Conservation (phyloP, 257 asterid genomes). For the Gentiana macrophylla region DNA sequence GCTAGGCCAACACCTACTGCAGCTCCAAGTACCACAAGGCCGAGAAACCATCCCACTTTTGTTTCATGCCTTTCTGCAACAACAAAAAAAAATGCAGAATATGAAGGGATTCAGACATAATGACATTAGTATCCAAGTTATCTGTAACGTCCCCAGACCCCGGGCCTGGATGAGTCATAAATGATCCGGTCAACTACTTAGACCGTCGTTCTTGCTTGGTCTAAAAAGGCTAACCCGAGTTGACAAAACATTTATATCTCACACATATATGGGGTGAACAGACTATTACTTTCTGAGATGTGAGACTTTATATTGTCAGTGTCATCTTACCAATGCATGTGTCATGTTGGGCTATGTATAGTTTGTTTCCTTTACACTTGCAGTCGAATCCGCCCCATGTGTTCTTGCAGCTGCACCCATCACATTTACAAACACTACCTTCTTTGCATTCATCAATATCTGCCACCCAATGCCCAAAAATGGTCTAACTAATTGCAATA, state of each 20-base stretch:
- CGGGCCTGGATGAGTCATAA: too few species aligned
- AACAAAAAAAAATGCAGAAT: neutral
- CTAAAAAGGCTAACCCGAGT: too few species aligned
- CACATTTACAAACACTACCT: constrained; percentile 54
- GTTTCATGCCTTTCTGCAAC: constrained; percentile 60
- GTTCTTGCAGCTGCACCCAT: constrained; percentile 80
- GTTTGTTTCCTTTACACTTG: constrained; percentile 49
- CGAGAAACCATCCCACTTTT: constrained; percentile 40
- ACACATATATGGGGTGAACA: too few species aligned
- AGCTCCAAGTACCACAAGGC: constrained; percentile 40
- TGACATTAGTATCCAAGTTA: too few species aligned
- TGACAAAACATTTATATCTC: too few species aligned
- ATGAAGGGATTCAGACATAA: too few species aligned
- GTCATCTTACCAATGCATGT: constrained; percentile 59
- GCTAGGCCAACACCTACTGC: constrained; percentile 43
- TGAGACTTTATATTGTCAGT: neutral
- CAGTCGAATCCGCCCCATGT: constrained; percentile 83
- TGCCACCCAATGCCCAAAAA: constrained; percentile 11
- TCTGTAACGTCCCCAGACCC: too few species aligned
- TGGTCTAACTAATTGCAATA: neutral
- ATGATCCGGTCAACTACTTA: too few species aligned
- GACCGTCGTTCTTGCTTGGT: too few species aligned
- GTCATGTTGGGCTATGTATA: constrained; percentile 73
- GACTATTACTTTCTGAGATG: too few species aligned
- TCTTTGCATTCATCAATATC: constrained; percentile 82